phyloP scores from a whole-genome alignment of 2,329 filamentous ascomycete species.

The Colletotrichum magnum region DNA sequence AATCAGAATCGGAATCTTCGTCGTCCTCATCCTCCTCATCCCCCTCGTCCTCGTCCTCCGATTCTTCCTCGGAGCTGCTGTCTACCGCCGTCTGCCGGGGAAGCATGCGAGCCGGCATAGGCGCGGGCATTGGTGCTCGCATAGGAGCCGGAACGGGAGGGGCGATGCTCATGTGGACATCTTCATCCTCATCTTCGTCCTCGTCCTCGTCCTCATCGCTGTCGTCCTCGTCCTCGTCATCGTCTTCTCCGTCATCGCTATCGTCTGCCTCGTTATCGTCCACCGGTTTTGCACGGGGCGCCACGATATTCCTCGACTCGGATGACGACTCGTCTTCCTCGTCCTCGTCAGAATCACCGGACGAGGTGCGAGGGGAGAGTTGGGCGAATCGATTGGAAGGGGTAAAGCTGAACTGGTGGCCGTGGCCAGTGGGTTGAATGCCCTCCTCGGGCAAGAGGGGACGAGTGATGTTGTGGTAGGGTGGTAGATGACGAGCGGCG shows the following conservation, averaged over 20 bases:
- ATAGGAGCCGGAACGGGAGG: conserved; percentile 15
- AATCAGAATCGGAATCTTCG: conserved; percentile 16
- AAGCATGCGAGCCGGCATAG: neutral
- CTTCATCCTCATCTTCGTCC: conserved; percentile 34
- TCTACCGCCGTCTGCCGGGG: conserved; percentile 22
- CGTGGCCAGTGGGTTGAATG: conserved; percentile 59
- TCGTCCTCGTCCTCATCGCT: conserved; percentile 26
- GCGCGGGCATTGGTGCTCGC: conserved; percentile 9
- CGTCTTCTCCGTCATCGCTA: conserved; percentile 18
- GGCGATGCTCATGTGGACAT: conserved; percentile 24
- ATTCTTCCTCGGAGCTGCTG: conserved; percentile 30
- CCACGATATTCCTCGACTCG: conserved; percentile 13
- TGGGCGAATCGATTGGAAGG: conserved; percentile 46
- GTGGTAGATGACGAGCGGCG: conserved; percentile 50
- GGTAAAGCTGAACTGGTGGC: conserved; percentile 59
- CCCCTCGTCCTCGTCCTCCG: conserved; percentile 23
- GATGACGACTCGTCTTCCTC: conserved; percentile 30
- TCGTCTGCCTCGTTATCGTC: conserved; percentile 33
- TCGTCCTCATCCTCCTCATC: conserved; percentile 39
- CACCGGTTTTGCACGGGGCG: neutral
- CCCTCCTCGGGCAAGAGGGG: conserved; percentile 51
- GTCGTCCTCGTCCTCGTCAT: conserved; percentile 21
- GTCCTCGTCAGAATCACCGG: conserved; percentile 45
- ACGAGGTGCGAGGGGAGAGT: conserved; percentile 50
- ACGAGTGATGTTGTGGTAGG: conserved; percentile 50